These are phyloP conservation scores for Phytophthora nicotianae DNA, from an alignment of 352 stramenopile species.

Conservation along the genomic window DNA sequence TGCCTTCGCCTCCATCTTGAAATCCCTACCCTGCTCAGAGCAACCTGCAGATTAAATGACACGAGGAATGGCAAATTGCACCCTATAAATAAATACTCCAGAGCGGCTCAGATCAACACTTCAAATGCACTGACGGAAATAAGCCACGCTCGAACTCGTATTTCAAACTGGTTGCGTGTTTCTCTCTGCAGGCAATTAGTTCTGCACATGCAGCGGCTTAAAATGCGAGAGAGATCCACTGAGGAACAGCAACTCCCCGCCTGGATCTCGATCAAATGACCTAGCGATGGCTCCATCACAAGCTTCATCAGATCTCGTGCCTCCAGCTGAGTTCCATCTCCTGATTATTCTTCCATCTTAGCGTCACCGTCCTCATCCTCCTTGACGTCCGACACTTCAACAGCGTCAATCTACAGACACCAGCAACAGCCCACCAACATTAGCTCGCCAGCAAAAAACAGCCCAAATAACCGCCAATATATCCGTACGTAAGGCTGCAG, in stretches of 20 bases:
- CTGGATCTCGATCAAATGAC: slow-evolving; percentile 9
- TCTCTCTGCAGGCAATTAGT: slow-evolving; percentile 31
- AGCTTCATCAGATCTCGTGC: slow-evolving; percentile 15
- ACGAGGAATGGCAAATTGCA: not conserved
- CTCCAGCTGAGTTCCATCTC: not conserved
- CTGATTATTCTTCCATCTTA: slow-evolving; percentile 82
- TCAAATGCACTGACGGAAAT: slow-evolving; percentile 14
- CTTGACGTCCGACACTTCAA: slow-evolving; percentile 86
- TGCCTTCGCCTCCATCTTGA: slow-evolving; percentile 52
- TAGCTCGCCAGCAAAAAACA: not conserved
- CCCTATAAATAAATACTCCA: slow-evolving; percentile 29
- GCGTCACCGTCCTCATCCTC: slow-evolving; percentile 77
- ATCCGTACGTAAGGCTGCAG: slow-evolving; percentile 94
- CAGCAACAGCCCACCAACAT: slow-evolving; percentile 2
- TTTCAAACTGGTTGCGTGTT: slow-evolving; percentile 44
- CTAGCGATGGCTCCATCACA: slow-evolving; percentile 1
- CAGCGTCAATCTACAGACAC: slow-evolving; percentile 74
- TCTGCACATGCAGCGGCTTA: slow-evolving; percentile 14
- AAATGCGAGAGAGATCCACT: slow-evolving; percentile 3
- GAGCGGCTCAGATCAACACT: slow-evolving; percentile 8
- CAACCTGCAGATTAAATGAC: slow-evolving; percentile 15
- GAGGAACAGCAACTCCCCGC: slow-evolving; percentile 9
- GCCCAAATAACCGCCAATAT: not conserved
- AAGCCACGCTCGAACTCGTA: not conserved
- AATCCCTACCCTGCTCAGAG: slow-evolving; percentile 4